Percentiles rank a stretch among this genome's conserved stretches.
phyloP scores from a whole-genome alignment of 164 flowering plant genomes.

The Umbellularia californica region DNA sequence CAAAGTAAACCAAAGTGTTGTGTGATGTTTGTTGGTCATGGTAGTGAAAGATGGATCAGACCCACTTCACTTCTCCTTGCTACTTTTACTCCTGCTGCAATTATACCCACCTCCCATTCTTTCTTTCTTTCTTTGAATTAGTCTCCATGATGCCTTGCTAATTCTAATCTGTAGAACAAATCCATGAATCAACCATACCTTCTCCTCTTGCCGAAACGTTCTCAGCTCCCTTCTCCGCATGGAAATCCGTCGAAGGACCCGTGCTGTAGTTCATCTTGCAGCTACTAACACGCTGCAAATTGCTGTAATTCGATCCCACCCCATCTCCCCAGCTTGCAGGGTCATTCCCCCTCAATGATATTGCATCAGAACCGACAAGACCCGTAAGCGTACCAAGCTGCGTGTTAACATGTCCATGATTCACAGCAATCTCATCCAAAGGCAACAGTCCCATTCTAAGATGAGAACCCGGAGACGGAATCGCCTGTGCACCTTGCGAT shows the following conservation, averaged over 20 bases:
- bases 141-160: not conserved
- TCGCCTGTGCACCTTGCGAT: constrained; percentile 6
- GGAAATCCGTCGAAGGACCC: constrained; percentile 27
- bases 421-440: constrained; percentile 13
- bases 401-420: constrained; percentile 9
- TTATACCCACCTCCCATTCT: not conserved
- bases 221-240: constrained; percentile 38
- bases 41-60: not conserved
- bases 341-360: constrained; percentile 1
- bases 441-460: constrained; percentile 12
- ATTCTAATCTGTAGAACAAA: constrained; percentile 45
- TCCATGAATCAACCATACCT: constrained; percentile 60
- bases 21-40: not conserved
- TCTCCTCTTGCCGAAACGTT: constrained; percentile 42
- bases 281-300: constrained; percentile 10
- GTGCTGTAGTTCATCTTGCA: constrained; percentile 37
- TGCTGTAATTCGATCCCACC: constrained; percentile 19
- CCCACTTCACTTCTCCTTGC: not conserved
- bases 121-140: not conserved
- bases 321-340: constrained; percentile 14
- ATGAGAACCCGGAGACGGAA: constrained; percentile 4
- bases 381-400: constrained; percentile 18
- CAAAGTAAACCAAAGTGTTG: constrained; percentile 4
- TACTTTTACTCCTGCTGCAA: not conserved
- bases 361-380: constrained; percentile 14